phyloP scores from a whole-genome alignment of 106 monocot species.

The Alisma plantagoaquatica region DNA sequence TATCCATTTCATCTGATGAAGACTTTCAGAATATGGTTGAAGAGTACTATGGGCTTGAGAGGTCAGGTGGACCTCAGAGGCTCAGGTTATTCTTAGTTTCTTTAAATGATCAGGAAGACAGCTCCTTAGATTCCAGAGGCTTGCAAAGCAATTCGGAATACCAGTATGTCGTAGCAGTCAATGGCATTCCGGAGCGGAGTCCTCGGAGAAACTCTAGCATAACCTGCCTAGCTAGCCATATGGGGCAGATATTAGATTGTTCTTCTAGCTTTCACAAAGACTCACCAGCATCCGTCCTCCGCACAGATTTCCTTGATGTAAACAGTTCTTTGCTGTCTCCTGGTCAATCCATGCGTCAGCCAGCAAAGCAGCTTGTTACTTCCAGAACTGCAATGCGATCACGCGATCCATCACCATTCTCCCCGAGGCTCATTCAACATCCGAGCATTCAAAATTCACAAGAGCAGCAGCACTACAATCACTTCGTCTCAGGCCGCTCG shows the following conservation, averaged over 20 bases:
- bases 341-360: constrained; percentile 8
- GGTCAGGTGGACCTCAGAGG: constrained; percentile 44
- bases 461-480: constrained; percentile 25
- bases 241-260: constrained; percentile 30
- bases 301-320: constrained; percentile 21
- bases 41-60: constrained; percentile 66
- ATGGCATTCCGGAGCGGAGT: constrained; percentile 54
- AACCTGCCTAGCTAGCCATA: constrained; percentile 41
- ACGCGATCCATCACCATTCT: constrained; percentile 19
- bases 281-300: constrained; percentile 13
- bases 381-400: constrained; percentile 5
- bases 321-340: constrained; percentile 2
- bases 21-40: constrained; percentile 98
- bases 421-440: constrained; percentile 20
- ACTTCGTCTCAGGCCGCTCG: constrained; percentile 16
- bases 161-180: constrained; percentile 77
- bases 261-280: constrained; percentile 35
- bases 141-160: constrained; percentile 44
- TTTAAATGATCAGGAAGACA: constrained; percentile 44
- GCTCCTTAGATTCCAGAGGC: constrained; percentile 24
- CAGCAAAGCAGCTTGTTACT: constrained; percentile 16
- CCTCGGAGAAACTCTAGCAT: constrained; percentile 37
- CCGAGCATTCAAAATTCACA: constrained; percentile 20
- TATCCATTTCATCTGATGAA: constrained; percentile 85
- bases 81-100: constrained; percentile 68